Base-by-base conservation (phyloP, 148 eudicot species). In the Spergularia marina region DNA sequence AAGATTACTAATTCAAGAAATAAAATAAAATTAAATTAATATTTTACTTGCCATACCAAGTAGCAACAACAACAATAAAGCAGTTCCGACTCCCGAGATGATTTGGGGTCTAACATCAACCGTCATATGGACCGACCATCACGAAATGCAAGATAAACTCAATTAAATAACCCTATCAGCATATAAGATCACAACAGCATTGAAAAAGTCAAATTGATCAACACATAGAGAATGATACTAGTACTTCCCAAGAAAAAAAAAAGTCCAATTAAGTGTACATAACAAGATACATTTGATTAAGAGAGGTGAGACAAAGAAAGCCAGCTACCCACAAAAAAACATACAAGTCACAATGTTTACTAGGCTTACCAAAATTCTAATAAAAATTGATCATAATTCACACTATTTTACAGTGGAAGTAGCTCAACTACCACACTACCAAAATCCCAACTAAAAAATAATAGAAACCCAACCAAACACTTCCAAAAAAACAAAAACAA, bases 371-470 rank as follows among this genome's bases (percentile, higher is more conserved):
- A 52, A 16, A 11, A 9, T 44, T 66, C 17, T 25, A 25, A 39
- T 7, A 68, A 44, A 62, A 53, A 21, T n/a, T 9, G 47, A 49
- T 61, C 7, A 55, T 64, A 66, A 56, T 41, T 62, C 77, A 67
- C 73, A 58, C 73, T 57, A 67, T 39, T 74, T 39, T 53, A 25
- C 51, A 75, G 58, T 70, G 49, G 21, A 66, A 67, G 72, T 81
- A 81, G 83, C 73, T 81, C 80, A 81, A 76, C 83, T 73, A 76
- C 70, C 68, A 70, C 67, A 60, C 11, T 69, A 49, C 59, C 79
- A 40, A 68, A 65, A 76, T 41, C 67, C 73, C 47, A 68, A 60
- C 44, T 53, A 36, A 68, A 68, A 58, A 14, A 30, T 23, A 23
- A 23, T 23, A 23, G 0, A 0, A 30, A 30, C 36, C 6, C 25